A percentile compares a stretch with the other conserved stretches of the same genome.
phyloP scores from a whole-genome alignment of 805 yeast genomes.

The Ogataea saltuana region DNA sequence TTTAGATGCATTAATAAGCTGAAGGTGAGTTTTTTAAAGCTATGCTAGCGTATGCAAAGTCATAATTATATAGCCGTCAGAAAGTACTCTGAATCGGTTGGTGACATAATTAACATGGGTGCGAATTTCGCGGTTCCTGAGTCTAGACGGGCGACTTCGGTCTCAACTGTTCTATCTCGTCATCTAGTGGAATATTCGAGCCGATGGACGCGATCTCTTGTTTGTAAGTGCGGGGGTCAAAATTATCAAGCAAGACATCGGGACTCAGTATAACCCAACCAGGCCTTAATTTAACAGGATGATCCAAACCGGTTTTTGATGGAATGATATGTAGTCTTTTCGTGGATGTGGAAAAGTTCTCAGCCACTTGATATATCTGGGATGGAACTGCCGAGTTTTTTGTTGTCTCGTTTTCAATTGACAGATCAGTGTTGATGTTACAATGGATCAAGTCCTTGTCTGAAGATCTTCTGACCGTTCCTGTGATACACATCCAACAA shows the following conservation, averaged over 20 bases:
- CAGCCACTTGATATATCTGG: conserved; percentile 77
- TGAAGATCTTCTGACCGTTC: conserved; percentile 83
- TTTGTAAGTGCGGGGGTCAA: conserved; percentile 49
- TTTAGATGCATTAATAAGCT: too few species aligned
- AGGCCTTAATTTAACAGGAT: conserved; percentile 64
- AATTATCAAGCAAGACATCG: conserved; percentile 74
- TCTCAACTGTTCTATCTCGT: conserved; percentile 75
- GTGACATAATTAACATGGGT: background rate
- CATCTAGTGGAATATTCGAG: conserved; percentile 61
- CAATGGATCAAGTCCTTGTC: conserved; percentile 88
- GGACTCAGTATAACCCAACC: conserved; percentile 95
- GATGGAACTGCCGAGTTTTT: conserved; percentile 62
- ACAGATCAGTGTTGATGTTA: conserved; percentile 86
- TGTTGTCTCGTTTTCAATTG: conserved; percentile 55
- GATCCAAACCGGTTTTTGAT: conserved; percentile 61
- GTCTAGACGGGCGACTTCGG: conserved; percentile 73
- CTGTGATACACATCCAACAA: conserved; percentile 97
- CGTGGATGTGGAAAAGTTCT: conserved; percentile 81
- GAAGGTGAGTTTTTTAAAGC: too few species aligned
- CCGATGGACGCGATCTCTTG: conserved; percentile 47
- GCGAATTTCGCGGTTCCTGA: too few species aligned
- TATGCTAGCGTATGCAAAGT: conserved; percentile 4
- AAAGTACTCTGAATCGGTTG: background rate
- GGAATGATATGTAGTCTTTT: conserved; percentile 87
- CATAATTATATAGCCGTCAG: background rate